A percentile compares a stretch with the other conserved stretches of the same genome.
These are phyloP conservation scores for Antitrichia curtipendula DNA, from an alignment of 225 moss, liverwort and hornwort species.

Conservation along the genomic window DNA sequence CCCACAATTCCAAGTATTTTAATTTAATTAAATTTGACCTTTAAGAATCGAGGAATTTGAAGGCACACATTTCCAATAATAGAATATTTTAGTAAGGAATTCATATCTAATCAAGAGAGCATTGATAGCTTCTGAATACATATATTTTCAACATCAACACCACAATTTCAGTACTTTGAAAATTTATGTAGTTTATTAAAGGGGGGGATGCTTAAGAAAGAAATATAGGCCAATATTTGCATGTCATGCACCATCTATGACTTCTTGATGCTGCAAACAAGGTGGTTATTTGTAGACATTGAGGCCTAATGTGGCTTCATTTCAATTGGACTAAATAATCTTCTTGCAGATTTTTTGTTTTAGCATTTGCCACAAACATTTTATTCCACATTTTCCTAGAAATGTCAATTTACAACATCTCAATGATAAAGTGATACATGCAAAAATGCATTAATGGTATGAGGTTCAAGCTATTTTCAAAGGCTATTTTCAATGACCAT, in stretches of 20 bases:
- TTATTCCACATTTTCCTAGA: rapidly evolving
- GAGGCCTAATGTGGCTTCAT: background rate
- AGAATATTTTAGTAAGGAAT: too few relatives aligned
- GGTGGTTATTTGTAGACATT: rapidly evolving
- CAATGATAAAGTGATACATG: background rate
- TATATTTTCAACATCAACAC: too few relatives aligned
- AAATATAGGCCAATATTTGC: background rate
- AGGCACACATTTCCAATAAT: too few relatives aligned
- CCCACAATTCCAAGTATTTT: too few relatives aligned
- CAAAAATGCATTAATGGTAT: rapidly evolving
- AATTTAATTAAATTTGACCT: too few relatives aligned
- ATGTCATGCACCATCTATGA: background rate
- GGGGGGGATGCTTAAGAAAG: too few relatives aligned
- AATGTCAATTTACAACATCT: background rate
- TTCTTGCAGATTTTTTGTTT: rapidly evolving
- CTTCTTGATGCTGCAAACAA: background rate
- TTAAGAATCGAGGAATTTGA: too few relatives aligned
- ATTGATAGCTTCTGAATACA: too few relatives aligned
- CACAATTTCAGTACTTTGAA: too few relatives aligned
- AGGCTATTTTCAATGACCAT: too few relatives aligned
- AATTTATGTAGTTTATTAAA: too few relatives aligned
- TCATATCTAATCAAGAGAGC: too few relatives aligned
- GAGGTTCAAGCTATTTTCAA: background rate
- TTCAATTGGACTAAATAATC: rapidly evolving
- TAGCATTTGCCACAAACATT: rapidly evolving